Base-by-base conservation (phyloP, 371 early-diverging fungal species). In the Saksenaea oblongispora region DNA sequence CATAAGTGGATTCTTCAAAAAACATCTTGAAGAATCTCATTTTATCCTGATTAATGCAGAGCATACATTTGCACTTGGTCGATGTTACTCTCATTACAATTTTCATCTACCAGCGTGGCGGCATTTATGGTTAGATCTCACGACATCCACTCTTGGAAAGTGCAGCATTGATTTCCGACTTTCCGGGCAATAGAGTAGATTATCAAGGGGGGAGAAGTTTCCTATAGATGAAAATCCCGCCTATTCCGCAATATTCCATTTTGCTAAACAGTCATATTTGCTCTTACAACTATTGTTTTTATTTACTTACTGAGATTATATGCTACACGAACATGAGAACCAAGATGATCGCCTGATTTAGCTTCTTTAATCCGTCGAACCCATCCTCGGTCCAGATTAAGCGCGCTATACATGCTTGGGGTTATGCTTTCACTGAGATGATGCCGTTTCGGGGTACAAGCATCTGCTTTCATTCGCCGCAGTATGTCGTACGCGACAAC, bases 381-480 rank as follows among this genome's bases (percentile, higher is more conserved):
- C 58, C 58, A 58, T 27, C 42, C 22, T 24, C 31, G 37, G 24
- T 58, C 58, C n/a, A 58, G 41, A 26, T 58, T 58, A 8, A 58
- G 58, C 5, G 58, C 17, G 22, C 24, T 35, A 36, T 37, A 58
- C 39, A 58, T 41, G 26, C 58, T 58, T 3, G 58, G 58, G 13
- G 42, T n/a, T 4, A 58, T 28, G 24, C 42, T 58, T 42, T 58
- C 58, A 24, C 27, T 41, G 17, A 58, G 36, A 39, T 39, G 14
- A 10, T 28, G 28, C 11, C n/a, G 24, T 8, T 41, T 58, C 14
- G 35, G 37, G 28, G 39, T 24, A 39, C 37, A 58, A 5, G 58
- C 35, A 24, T 58, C 58, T 41, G 70, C 67, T n/a, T 73, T 73
- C 15, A 73, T 70, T n/a, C 73, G 31, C 51, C 73, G 34, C 26